Conservation (phyloP, 1,284 basidiomycete genomes). For the Ustilago sp. region DNA sequence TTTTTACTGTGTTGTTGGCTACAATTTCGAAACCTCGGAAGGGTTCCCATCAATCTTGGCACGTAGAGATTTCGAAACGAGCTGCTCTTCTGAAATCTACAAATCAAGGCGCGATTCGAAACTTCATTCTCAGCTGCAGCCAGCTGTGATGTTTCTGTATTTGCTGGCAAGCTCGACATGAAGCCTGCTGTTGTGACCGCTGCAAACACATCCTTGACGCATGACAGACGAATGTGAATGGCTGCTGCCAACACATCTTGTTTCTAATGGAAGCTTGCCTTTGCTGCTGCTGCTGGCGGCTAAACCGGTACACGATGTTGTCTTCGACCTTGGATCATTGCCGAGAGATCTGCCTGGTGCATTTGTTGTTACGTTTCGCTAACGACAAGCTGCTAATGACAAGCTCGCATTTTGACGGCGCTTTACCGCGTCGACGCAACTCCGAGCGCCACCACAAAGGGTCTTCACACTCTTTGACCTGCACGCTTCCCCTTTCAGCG, state of each 20-base stretch:
- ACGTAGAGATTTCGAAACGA: neutral
- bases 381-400: too few species aligned
- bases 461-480: neutral
- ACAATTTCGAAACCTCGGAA: neutral
- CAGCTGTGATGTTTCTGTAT: neutral
- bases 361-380: neutral
- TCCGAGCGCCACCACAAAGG: constrained; percentile 15
- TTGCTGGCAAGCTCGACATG: neutral
- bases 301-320: too few species aligned
- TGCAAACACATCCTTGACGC: neutral
- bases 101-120: neutral
- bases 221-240: neutral
- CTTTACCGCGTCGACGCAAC: constrained; percentile 18
- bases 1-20: neutral
- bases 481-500: neutral
- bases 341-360: neutral
- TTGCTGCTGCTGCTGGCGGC: neutral
- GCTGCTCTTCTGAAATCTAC: neutral
- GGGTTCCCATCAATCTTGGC: neutral
- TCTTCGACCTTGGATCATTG: neutral
- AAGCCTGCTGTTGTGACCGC: neutral
- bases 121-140: constrained; percentile 6
- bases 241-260: constrained; percentile 2
- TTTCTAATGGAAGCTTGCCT: constrained; percentile 1
- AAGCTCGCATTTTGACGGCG: neutral